Conservation (phyloP, 2,329 filamentous ascomycete genomes). For the Colletotrichum tanaceti region DNA sequence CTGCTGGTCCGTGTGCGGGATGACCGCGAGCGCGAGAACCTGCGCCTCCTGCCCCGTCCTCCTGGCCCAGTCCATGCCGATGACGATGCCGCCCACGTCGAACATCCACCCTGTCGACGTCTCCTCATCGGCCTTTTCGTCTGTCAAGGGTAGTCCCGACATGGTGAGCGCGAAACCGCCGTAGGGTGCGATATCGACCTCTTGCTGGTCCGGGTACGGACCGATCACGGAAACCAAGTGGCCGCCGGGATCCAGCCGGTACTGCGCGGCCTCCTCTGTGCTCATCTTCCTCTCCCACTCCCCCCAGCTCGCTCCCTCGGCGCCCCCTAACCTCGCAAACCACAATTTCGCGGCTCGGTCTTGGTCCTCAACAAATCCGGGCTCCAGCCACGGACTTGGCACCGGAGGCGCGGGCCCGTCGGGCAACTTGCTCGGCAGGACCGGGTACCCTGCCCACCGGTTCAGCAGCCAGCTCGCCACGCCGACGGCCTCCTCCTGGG, state of each 20-base stretch:
- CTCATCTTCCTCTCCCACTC: constrained; percentile 31
- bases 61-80: constrained; percentile 66
- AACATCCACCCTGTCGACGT: constrained; percentile 62
- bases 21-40: constrained; percentile 63
- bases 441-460: constrained; percentile 50
- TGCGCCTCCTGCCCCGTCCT: constrained; percentile 53
- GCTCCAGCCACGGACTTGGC: constrained; percentile 41
- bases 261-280: constrained; percentile 46
- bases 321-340: constrained; percentile 33
- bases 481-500: constrained; percentile 40
- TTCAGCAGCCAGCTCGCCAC: constrained; percentile 42
- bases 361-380: constrained; percentile 38
- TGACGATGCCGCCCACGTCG: constrained; percentile 64
- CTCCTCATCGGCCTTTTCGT: constrained; percentile 44
- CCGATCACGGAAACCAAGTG: constrained; percentile 51
- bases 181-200: constrained; percentile 47
- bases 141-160: constrained; percentile 47
- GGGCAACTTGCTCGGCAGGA: constrained; percentile 44
- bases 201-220: constrained; percentile 47
- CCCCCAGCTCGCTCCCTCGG: neutral
- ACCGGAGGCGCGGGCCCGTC: constrained; percentile 26
- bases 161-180: constrained; percentile 46
- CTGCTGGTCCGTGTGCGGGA: constrained; percentile 63
- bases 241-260: constrained; percentile 44
- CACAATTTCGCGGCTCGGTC: constrained; percentile 20